Base-by-base conservation (phyloP, 176 grass and related monocot species). In the Rhynchospora pubera region DNA sequence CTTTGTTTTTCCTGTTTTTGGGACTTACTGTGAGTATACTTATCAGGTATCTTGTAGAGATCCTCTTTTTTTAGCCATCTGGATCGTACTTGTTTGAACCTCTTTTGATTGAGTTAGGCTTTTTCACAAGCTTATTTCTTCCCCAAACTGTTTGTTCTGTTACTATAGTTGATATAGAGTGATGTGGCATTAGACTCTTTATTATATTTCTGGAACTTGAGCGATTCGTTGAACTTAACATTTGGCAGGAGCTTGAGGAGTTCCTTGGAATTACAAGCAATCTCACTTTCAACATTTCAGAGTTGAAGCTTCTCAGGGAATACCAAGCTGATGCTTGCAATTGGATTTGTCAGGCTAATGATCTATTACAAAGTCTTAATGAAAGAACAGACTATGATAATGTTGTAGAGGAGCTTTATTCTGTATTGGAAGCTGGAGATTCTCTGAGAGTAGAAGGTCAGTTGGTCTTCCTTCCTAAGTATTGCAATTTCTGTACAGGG, bases 161-260 rank as follows among this genome's bases (percentile, higher is more conserved):
- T 30, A 26, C 22, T 53, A 8, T 52, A 53, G 71, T 75, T 75
- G 45, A 75, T 75, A 53, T 28, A 24, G 46, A 53, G 47, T 50
- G 23, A 53, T 23, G 10, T 53, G 47, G 26, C 11, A 74, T 52
- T 53, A 28, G 26, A 28, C 26, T 1, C 26, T 28, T 28, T 28
- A 39, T 39, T 39, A 39, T 39, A 39, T 76, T 53, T 48, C 53
- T 21, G 23, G 26, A 21, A 55, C 11, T 28, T 76, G 47, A 76
- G 71, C 7, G 48, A 13, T 46, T 55, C 5, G 53, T 7, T 62
- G 6, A 62, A 79, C 52, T 80, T 52, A 43, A 67, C 68, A 68
- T 86, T 72, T 47, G 87, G 39, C 85, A 97, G 94, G 94, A 97
- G 50, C 85, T 97, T 51, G 91, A 94, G 77, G 86, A 68, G 85